These are phyloP conservation scores for Boletus rufocinnamomeus DNA, from an alignment of 768 basidiomycete genomes.

Conservation along the genomic window DNA sequence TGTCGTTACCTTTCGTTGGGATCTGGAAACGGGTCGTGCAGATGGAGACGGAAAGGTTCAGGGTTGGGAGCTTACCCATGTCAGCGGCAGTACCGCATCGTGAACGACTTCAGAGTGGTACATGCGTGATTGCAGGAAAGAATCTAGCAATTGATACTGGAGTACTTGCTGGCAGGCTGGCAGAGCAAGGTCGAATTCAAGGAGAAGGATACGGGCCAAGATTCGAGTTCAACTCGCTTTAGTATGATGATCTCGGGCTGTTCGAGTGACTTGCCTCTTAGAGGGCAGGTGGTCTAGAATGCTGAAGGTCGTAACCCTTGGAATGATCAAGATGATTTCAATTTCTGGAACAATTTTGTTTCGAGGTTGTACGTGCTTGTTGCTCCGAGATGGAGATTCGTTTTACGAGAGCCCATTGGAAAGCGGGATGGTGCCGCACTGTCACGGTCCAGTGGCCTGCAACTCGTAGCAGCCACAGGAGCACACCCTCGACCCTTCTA, in stretches of 20 bases:
- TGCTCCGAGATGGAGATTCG: not conserved
- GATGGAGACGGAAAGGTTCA: not conserved
- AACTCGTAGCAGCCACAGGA: not conserved
- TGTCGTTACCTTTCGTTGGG: conserved; percentile 19
- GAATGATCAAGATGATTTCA: conserved; percentile 3
- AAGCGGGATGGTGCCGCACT: not conserved
- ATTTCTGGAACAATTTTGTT: not conserved
- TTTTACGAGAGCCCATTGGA: not conserved
- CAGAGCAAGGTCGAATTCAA: not conserved
- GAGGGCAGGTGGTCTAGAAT: not conserved
- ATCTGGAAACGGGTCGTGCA: conserved; percentile 3
- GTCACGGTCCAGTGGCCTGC: not conserved
- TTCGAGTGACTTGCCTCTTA: not conserved
- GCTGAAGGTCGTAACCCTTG: conserved; percentile 3
- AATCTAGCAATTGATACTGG: too few relatives aligned
- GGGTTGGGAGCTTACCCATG: conserved; percentile 17
- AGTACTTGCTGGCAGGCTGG: not conserved
- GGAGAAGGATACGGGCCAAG: not conserved
- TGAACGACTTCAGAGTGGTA: not conserved
- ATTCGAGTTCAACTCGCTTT: not conserved
- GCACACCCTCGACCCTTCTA: conserved; percentile 2
- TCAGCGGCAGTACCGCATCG: conserved; percentile 10
- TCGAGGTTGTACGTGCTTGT: not conserved
- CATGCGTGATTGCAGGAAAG: conserved; percentile 3
- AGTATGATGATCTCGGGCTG: not conserved